phyloP scores from a whole-genome alignment of 2,329 filamentous ascomycete species.

The Sclerotinia subarctica region DNA sequence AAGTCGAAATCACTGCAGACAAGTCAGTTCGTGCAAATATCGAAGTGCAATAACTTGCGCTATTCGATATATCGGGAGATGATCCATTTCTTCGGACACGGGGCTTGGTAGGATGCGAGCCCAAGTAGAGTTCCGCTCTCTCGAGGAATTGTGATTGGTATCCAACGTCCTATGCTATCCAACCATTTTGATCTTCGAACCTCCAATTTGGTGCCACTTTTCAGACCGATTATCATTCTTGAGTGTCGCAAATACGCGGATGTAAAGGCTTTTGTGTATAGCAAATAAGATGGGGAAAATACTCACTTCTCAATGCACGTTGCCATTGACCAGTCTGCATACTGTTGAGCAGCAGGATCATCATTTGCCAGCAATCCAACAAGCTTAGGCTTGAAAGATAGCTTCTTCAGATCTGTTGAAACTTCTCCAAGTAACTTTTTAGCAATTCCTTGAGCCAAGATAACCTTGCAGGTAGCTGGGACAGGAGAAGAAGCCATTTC shows the following conservation, averaged over 20 bases:
- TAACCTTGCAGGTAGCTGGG: conserved; percentile 75
- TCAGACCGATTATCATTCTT: neutral
- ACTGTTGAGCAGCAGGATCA: conserved; percentile 87
- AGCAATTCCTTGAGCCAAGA: conserved; percentile 83
- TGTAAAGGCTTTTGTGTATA: neutral
- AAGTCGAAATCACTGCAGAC: conserved; percentile 77
- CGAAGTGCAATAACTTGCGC: neutral
- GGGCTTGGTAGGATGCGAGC: neutral
- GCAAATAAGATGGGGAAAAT: neutral
- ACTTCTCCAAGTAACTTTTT: conserved; percentile 79
- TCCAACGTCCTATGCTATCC: neutral
- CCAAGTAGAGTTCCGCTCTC: neutral
- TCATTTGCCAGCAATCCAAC: conserved; percentile 90
- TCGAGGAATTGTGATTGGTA: neutral
- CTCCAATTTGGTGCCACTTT: too few relatives aligned
- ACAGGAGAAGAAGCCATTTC: conserved; percentile 24
- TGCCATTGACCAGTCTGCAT: conserved; percentile 96
- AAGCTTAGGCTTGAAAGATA: conserved; percentile 72
- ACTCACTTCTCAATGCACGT: conserved; percentile 93
- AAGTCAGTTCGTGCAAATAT: conserved; percentile 11
- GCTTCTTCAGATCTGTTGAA: conserved; percentile 66
- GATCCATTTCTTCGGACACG: neutral
- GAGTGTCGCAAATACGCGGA: neutral
- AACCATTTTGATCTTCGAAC: neutral
- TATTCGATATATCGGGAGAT: neutral